Evolutionary conservation across 1,139 yeast species (phyloP), one percentile per base, ranked within the genome.

Genomic region (Yamadazyma atmosphaerica): DNA sequence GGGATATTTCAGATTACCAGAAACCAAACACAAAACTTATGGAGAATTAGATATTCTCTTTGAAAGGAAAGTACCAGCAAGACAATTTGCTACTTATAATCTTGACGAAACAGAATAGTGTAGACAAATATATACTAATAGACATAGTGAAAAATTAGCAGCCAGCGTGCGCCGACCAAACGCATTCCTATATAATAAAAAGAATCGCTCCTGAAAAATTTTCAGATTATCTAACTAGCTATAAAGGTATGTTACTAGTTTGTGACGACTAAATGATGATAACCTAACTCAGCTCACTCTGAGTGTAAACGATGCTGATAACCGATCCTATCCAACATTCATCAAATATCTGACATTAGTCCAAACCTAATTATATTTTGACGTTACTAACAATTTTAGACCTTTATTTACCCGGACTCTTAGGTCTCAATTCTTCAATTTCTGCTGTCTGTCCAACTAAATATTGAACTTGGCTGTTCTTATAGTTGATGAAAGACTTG

Each of bases 381-480:
- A n/a, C n/a, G n/a, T n/a, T n/a, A n/a, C n/a, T n/a, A n/a, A n/a
- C n/a, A n/a, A n/a, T n/a, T n/a, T n/a, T n/a, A n/a, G 9, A 19
- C 9, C 11, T 5, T 12, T 15, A 26, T 15, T 47, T 47, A 13
- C 37, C 39, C 22, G 95, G 95, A 38, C 95, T 84, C 54, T 84
- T 86, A 13, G 97, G 97, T 52, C 97, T 75, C 36, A 89, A 66
- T 18, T 68, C 73, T 48, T 89, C 96, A 46, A 89, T 86, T 49
- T 86, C 95, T 11, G 72, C 68, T 29, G 80, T 75, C 42, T 79
- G 79, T 4, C 92, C 89, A 2, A 88, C 68, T 68, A 58, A 47
- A 60, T 61, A 51, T 69, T 76, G 73, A 39, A 63, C 39, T 33
- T 54, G 55, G 25, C 49, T 51, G 35, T 50, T 51, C 44, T 58